A percentile compares a stretch with the other conserved stretches of the same genome.
These are phyloP conservation scores for Pythium rishiriense DNA, from an alignment of 352 stramenopile species.

Conservation along the genomic window DNA sequence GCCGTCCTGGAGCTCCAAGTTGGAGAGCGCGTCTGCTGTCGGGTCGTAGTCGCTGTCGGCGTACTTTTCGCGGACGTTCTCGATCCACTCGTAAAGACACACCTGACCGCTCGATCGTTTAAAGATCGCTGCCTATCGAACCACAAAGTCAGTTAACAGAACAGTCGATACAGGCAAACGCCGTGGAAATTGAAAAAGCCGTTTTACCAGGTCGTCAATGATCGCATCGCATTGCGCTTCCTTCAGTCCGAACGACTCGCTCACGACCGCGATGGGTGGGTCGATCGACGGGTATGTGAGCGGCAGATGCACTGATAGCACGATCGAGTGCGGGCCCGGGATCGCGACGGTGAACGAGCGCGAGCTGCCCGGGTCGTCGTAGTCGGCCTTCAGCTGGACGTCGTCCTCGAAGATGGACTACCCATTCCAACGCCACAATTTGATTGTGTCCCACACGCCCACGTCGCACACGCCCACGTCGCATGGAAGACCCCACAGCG, in stretches of 20 bases:
- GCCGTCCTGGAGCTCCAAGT: conserved; percentile 2
- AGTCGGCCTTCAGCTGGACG: conserved; percentile 52
- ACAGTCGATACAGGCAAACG: too few relatives aligned
- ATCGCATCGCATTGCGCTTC: conserved; percentile 67
- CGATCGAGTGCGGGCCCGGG: conserved; percentile 61
- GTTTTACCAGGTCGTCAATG: conserved; percentile 62
- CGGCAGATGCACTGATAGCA: conserved; percentile 72
- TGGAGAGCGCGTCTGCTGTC: conserved; percentile 3
- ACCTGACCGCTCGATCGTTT: conserved; percentile 73
- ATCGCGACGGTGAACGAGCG: conserved; percentile 66
- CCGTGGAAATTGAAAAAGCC: too few relatives aligned
- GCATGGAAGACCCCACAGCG: not conserved
- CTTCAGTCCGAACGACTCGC: conserved; percentile 81
- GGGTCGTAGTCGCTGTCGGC: conserved; percentile 41
- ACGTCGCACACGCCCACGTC: too few relatives aligned
- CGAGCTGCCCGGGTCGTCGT: conserved; percentile 38
- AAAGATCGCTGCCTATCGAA: conserved; percentile 49
- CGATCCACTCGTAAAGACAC: conserved; percentile 88
- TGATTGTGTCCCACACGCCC: too few relatives aligned
- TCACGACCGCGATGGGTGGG: conserved; percentile 71
- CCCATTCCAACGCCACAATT: too few relatives aligned
- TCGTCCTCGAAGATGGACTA: conserved; percentile 82
- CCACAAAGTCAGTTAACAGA: too few relatives aligned
- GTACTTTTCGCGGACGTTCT: conserved; percentile 77
- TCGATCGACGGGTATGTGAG: conserved; percentile 68